Conservation (phyloP, 1,139 yeast genomes). For the Meyerozyma carpophila region DNA sequence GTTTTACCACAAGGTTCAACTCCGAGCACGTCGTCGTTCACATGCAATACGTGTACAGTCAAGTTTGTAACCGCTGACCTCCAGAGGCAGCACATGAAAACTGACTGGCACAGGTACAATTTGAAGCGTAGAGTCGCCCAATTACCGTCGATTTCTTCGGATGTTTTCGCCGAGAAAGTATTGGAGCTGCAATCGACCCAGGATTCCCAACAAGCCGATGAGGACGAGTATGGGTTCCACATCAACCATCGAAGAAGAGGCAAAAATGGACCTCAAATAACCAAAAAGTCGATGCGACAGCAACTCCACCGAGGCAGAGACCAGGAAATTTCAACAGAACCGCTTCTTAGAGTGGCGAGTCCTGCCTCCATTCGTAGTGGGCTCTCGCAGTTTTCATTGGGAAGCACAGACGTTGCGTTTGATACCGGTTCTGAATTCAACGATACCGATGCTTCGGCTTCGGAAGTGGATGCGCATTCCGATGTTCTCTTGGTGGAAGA, state of each 20-base stretch:
- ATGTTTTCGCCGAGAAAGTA: slow-evolving; percentile 75
- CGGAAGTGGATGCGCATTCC: slow-evolving; percentile 21
- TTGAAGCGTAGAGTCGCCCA: slow-evolving; percentile 87
- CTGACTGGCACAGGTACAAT: slow-evolving; percentile 94
- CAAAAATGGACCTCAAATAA: slow-evolving; percentile 16
- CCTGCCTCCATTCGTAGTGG: slow-evolving; percentile 56
- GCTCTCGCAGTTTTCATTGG: slow-evolving; percentile 62
- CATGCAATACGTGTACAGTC: slow-evolving; percentile 86
- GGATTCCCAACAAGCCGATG: slow-evolving; percentile 30
- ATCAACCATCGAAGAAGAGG: slow-evolving; percentile 26
- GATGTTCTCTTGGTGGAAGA: slow-evolving; percentile 15
- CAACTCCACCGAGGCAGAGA: slow-evolving; percentile 13
- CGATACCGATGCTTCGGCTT: slow-evolving; percentile 37
- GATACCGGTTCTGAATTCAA: slow-evolving; percentile 50
- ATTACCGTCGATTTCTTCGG: slow-evolving; percentile 74
- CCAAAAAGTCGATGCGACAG: slow-evolving; percentile 16
- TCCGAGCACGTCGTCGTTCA: slow-evolving; percentile 40
- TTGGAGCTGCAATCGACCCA: slow-evolving; percentile 20
- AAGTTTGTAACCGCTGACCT: slow-evolving; percentile 71
- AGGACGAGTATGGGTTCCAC: slow-evolving; percentile 65
- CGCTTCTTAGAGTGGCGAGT: slow-evolving; percentile 35
- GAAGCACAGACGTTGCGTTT: slow-evolving; percentile 34
- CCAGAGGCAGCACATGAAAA: slow-evolving; percentile 90
- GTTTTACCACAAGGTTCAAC: slow-evolving; percentile 25
- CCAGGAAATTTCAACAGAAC: slow-evolving; percentile 7